Base-by-base conservation (phyloP, 495 filamentous ascomycete genomes). In the Penicillium malachiteum region DNA sequence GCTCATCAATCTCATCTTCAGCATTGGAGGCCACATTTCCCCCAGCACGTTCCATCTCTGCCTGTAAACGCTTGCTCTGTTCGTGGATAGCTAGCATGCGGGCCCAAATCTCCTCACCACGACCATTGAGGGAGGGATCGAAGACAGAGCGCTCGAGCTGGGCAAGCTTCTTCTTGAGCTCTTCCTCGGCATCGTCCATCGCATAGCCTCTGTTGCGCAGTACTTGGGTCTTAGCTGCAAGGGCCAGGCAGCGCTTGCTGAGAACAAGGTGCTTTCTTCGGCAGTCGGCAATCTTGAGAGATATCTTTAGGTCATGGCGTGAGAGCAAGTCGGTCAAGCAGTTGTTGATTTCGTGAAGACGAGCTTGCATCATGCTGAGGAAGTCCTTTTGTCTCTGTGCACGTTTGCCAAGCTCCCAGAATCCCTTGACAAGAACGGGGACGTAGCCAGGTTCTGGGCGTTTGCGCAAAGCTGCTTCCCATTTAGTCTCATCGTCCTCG, bases 101-200 rank as follows among this genome's bases (percentile, higher is more conserved):
- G 35, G 94, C 95, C 94, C 94, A 99, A 47, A 99, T 88, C 76
- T 99, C 94, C 71, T 99, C 94, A 49, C 85, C 85, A 52, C 92
- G 77, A 5, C 91, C 92, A 48, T 80, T 86, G 43, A 96, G 77
- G 14, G 85, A 86, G 2, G 95, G 93, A 72, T 99, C 95, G 51
- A 87, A 87, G 13, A 93, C 82, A 14, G 71, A 73, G 59, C 82
- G 84, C 65, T 96, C 90, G 58, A 99, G 78, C 45, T 77, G 72
- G 43, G 84, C 64, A 33, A 99, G 78, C 71, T 94, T 92, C 71
- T 89, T 88, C 78, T 88, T 90, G 52, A 99, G 71, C 59, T 88
- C 86, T 68, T 99, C 94, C 74, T 99, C 94, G 38, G 91, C 87
- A 41, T 87, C 85, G 63, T 92, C 89, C 71, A 99, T 83, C 5